These are phyloP conservation scores for Tilletiopsis washingtonensis DNA, from an alignment of 1,284 basidiomycete species.

Conservation along the genomic window DNA sequence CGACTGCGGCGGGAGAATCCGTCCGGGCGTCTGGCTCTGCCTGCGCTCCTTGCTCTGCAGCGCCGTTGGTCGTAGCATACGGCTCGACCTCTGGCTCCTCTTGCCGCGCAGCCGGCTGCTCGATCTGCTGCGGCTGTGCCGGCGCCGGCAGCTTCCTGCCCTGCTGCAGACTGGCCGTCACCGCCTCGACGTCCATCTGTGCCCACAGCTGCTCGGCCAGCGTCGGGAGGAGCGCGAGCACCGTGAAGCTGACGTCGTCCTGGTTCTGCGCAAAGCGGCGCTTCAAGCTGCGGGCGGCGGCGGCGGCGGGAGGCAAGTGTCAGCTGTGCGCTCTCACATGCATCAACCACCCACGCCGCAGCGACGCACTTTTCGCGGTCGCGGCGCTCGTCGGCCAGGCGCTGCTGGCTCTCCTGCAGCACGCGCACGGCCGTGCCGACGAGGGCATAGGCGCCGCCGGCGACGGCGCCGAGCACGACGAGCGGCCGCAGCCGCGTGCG, in stretches of 20 bases:
- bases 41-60: too few relatives aligned
- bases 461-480: conserved; percentile 49
- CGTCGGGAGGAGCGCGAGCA: conserved; percentile 70
- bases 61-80: too few relatives aligned
- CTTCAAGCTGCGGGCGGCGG: conserved; percentile 55
- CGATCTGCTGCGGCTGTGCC: too few relatives aligned
- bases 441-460: conserved; percentile 64
- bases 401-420: conserved; percentile 64
- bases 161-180: conserved; percentile 61
- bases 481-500: too few relatives aligned
- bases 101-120: too few relatives aligned
- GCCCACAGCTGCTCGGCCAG: conserved; percentile 64
- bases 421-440: conserved; percentile 60
- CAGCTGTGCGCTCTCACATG: neutral
- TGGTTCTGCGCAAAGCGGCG: conserved; percentile 72
- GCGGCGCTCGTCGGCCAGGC: conserved; percentile 58
- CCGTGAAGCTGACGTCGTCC: conserved; percentile 71
- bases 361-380: conserved; percentile 65
- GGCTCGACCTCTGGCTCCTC: too few relatives aligned
- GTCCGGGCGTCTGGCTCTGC: too few relatives aligned
- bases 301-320: neutral
- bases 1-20: too few relatives aligned
- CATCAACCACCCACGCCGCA: neutral
- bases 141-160: neutral
- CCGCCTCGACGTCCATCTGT: conserved; percentile 71